phyloP scores from a whole-genome alignment of 345 rosid genomes.

The Eucalyptus virginea region DNA sequence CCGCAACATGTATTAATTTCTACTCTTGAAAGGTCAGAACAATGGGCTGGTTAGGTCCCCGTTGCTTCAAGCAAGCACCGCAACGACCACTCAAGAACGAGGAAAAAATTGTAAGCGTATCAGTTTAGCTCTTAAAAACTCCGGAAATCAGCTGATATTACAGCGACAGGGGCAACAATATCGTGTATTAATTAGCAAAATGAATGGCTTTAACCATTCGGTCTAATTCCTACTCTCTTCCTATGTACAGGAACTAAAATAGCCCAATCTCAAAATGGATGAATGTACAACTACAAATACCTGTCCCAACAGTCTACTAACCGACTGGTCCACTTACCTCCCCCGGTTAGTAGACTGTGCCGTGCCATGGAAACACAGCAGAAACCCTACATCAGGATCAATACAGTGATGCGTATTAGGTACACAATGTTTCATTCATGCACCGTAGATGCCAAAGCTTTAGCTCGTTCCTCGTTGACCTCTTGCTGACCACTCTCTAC shows the following conservation, averaged over 20 bases:
- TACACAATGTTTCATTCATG: background rate
- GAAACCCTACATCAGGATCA: background rate
- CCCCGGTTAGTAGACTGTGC: too few species aligned
- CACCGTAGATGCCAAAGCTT: background rate
- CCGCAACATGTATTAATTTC: background rate
- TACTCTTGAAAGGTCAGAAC: background rate
- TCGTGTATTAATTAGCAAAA: background rate
- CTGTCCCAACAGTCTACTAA: background rate
- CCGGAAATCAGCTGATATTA: background rate
- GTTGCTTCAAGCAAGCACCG: background rate
- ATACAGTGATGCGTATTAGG: background rate
- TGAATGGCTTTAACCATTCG: conserved; percentile 3
- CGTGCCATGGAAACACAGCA: background rate
- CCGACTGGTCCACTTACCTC: too few species aligned
- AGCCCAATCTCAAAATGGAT: background rate
- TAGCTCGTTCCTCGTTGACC: background rate
- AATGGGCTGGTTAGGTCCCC: background rate
- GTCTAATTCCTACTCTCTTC: conserved; percentile 2
- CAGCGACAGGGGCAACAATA: background rate
- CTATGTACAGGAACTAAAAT: conserved; percentile 22
- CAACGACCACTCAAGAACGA: background rate
- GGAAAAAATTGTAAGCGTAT: background rate
- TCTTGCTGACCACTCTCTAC: background rate
- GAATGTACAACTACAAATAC: background rate
- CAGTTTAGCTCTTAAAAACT: background rate